Base-by-base conservation (phyloP, 2,329 filamentous ascomycete species). In the Curvularia hawaiiensis region DNA sequence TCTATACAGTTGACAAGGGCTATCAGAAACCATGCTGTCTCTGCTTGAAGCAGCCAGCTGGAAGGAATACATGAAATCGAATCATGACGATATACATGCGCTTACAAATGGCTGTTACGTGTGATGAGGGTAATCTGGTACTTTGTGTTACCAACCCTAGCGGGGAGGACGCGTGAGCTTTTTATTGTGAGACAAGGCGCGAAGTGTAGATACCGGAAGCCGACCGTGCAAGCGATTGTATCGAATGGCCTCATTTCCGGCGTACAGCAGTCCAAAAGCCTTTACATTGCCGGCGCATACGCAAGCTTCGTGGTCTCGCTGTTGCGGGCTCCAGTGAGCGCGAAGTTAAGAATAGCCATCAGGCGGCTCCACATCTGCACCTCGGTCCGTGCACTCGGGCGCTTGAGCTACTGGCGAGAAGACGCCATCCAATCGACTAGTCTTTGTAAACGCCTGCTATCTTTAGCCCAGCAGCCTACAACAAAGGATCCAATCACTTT, bases 401-500 rank as follows among this genome's bases (percentile, higher is more conserved):
- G 61, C 61, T 58, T 62, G 57, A 26, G 50, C 48, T 38, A 12
- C 48, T 52, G 39, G 45, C 48, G 52, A 54, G 58, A 46, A 18
- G 11, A 44, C 35, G 33, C 14, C 39, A 55, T 33, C 67, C 67
- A 70, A 68, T 70, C 54, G 61, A 62, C 50, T 50, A 18, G 26
- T 28, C 35, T 31, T 59, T 53, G 52, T 67, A 70, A 50, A 68
- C 67, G 67, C 67, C 54, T 50, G 16, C 46, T 50, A 64, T 62
- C 58, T 62, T 51, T 67, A 59, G 60, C 61, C 51, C 58, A 54
- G 63, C 61, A 47, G 55, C 52, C 48, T 58, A 49, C 50, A 50
- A 53, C 38, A 50, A 31, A 38, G 3, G 24, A 47, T 28, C 70
- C 71, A 74, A 72, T 73, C 56, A 60, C 38, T n/a, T 18, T 22